Percentiles rank a stretch among this genome's conserved stretches.
phyloP scores from a whole-genome alignment of 225 moss, liverwort and hornwort species.

The Anthoceros angustus region DNA sequence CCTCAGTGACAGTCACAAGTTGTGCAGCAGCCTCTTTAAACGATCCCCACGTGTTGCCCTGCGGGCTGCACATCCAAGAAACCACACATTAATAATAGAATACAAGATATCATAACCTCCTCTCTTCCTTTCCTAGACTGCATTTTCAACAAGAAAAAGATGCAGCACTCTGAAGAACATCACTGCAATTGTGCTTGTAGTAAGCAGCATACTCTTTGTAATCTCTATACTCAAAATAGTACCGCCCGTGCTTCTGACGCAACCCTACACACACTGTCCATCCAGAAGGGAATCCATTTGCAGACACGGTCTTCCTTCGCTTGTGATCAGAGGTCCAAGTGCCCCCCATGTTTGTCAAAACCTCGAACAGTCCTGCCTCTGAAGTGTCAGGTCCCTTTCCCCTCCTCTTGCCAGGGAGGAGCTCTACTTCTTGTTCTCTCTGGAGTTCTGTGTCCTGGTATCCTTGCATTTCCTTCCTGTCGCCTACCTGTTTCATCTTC shows the following conservation, averaged over 20 bases:
- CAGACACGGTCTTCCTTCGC: conserved; percentile 28
- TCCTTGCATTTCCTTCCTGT: neutral
- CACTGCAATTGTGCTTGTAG: neutral
- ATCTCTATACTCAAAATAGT: conserved; percentile 27
- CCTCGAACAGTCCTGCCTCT: conserved; percentile 22
- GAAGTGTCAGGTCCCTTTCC: conserved; percentile 5
- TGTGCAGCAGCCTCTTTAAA: conserved; percentile 33
- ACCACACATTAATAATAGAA: conserved; percentile 1
- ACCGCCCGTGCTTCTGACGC: conserved; percentile 20
- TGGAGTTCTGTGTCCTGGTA: neutral
- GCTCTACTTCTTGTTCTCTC: neutral
- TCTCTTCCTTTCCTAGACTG: too few relatives aligned
- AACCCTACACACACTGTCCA: conserved; percentile 37
- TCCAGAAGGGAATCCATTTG: conserved; percentile 30
- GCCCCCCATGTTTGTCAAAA: conserved; percentile 24
- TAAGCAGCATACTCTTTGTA: conserved; percentile 26
- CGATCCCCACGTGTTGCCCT: conserved; percentile 25
- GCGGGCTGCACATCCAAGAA: conserved; percentile 33
- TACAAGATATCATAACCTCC: neutral
- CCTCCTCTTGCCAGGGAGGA: neutral
- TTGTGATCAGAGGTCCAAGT: conserved; percentile 21
- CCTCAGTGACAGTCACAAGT: conserved; percentile 18
- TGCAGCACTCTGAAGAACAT: neutral
- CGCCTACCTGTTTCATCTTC: neutral
- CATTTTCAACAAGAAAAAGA: neutral